Percentiles rank a stretch among this genome's conserved stretches.
phyloP scores from a whole-genome alignment of 331 rosid species.

The Erythrophleum ivorense region DNA sequence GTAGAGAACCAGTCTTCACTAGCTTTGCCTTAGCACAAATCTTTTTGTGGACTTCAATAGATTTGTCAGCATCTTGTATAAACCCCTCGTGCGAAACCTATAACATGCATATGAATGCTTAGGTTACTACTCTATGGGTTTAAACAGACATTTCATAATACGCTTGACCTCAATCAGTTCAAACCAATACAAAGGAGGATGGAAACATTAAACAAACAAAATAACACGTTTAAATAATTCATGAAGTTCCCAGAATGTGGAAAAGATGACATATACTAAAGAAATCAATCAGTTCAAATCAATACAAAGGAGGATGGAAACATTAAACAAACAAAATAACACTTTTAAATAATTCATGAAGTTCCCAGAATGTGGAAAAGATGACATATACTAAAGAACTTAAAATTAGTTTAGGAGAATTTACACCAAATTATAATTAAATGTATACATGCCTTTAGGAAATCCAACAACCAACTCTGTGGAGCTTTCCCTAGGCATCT shows the following conservation, averaged over 20 bases:
- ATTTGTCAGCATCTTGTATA: constrained; percentile 48
- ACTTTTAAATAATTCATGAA: neutral
- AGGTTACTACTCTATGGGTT: neutral
- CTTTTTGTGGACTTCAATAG: constrained; percentile 59
- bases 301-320: constrained; percentile 24
- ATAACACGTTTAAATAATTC: neutral
- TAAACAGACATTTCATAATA: constrained; percentile 30
- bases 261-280: neutral
- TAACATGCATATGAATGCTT: constrained; percentile 36
- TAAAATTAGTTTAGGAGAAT: neutral
- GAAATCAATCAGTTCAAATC: constrained; percentile 10
- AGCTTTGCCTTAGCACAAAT: constrained; percentile 74
- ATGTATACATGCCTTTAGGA: constrained; percentile 65
- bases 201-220: constrained; percentile 26
- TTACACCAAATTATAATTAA: constrained; percentile 24
- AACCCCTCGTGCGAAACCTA: constrained; percentile 73
- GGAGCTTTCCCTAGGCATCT: constrained; percentile 87
- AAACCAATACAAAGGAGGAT: constrained; percentile 20
- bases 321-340: constrained; percentile 12
- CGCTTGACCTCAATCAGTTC: constrained; percentile 13
- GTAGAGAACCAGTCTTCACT: constrained; percentile 66
- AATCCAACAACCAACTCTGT: constrained; percentile 67
- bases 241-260: constrained; percentile 3
- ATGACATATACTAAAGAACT: neutral
- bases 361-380: constrained; percentile 7